Percentiles rank a stretch among this genome's conserved stretches.
Evolutionary conservation across 768 basidiomycete species (phyloP).

Genomic region (Suillus discolor): DNA sequence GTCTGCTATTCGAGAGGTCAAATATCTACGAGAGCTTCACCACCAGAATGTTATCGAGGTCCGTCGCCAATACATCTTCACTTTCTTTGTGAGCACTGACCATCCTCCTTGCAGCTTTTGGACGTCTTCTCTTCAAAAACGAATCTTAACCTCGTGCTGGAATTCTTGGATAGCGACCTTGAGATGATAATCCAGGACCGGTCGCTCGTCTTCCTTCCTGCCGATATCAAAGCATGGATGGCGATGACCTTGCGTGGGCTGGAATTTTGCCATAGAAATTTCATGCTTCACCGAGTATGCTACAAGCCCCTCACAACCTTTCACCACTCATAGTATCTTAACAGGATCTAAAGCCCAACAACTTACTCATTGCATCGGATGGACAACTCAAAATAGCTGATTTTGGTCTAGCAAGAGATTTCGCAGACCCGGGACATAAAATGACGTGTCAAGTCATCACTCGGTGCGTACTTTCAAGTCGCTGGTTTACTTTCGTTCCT

Average conservation of each 20-base stretch:
- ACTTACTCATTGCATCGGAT: conserved; percentile 88
- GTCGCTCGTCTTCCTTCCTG: conserved; percentile 87
- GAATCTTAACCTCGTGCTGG: conserved; percentile 95
- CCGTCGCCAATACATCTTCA: conserved; percentile 16
- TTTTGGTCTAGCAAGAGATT: conserved; percentile 97
- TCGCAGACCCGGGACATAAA: conserved; percentile 90
- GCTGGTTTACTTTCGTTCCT: conserved; percentile 13
- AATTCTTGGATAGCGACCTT: conserved; percentile 94
- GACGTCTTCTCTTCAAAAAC: conserved; percentile 97
- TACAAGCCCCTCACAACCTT: background rate
- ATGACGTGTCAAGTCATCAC: conserved; percentile 99
- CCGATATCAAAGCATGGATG: conserved; percentile 99
- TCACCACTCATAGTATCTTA: background rate
- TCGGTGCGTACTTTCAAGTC: conserved; percentile 52
- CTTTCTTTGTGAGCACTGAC: background rate
- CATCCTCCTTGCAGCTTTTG: conserved; percentile 62
- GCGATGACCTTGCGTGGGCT: conserved; percentile 96
- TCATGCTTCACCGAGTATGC: conserved; percentile 87
- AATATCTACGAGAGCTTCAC: conserved; percentile 90
- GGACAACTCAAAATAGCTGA: conserved; percentile 97
- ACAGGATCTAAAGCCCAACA: conserved; percentile 98
- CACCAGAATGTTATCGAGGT: conserved; percentile 97
- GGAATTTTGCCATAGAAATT: conserved; percentile 98
- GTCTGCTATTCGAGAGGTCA: conserved; percentile 98
- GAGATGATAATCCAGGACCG: conserved; percentile 97